Conservation (phyloP, 768 basidiomycete species). For the Crassisporium funariophilum region DNA sequence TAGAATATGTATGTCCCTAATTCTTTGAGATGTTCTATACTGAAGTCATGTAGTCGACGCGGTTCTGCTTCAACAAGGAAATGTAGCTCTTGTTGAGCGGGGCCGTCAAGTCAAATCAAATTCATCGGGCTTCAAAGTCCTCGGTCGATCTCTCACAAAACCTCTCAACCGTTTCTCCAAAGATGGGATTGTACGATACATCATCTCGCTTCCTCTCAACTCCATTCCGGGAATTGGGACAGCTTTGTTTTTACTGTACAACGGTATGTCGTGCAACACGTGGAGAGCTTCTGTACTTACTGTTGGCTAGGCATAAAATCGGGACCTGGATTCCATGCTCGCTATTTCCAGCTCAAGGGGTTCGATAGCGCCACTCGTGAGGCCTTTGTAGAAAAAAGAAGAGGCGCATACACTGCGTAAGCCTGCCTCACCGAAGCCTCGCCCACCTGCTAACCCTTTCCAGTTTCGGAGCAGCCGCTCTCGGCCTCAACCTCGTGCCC, state of each 20-base stretch:
- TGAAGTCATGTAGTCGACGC: constrained; percentile 45
- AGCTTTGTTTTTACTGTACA: constrained; percentile 58
- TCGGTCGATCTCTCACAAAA: constrained; percentile 51
- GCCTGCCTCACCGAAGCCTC: constrained; percentile 21
- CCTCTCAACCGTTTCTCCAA: constrained; percentile 47
- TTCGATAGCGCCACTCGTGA: constrained; percentile 44
- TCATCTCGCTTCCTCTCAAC: constrained; percentile 69
- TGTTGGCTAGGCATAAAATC: constrained; percentile 35
- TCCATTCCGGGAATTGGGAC: constrained; percentile 68
- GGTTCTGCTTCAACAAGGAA: constrained; percentile 36
- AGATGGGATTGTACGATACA: constrained; percentile 54
- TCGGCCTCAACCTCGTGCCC: constrained; percentile 63
- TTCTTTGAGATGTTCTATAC: too few relatives aligned
- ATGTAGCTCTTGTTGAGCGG: constrained; percentile 32
- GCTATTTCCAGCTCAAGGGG: constrained; percentile 73
- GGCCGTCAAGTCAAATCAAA: constrained; percentile 35
- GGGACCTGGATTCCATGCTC: constrained; percentile 61
- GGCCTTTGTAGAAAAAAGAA: constrained; percentile 46
- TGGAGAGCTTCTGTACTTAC: background rate
- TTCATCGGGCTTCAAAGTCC: constrained; percentile 39
- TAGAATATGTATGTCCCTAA: constrained; percentile 34
- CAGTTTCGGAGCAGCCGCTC: constrained; percentile 62
- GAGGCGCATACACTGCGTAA: constrained; percentile 67
- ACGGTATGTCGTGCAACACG: constrained; percentile 33
- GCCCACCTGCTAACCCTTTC: background rate